Percentiles rank a stretch among this genome's conserved stretches.
Evolutionary conservation across 2,329 filamentous ascomycete genomes (phyloP).

Genomic region (Cladosporium sp.): DNA sequence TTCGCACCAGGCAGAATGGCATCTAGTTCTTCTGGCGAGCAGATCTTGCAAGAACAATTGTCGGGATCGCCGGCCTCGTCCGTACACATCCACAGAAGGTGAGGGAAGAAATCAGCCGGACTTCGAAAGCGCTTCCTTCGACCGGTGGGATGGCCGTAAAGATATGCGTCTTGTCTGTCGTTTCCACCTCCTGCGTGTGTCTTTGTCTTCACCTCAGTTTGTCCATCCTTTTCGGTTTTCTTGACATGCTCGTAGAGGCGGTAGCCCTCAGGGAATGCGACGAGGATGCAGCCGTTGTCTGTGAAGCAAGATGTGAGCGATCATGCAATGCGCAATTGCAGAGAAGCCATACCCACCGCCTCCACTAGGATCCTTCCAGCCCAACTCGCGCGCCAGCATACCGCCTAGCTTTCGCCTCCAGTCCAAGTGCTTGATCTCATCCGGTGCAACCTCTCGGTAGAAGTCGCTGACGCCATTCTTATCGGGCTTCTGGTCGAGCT

Average conservation of each 20-base stretch:
- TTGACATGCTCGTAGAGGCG: conserved; percentile 55
- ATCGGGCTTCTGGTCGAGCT: conserved; percentile 50
- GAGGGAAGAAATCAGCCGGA: conserved; percentile 56
- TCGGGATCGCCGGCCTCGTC: conserved; percentile 49
- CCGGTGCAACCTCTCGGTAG: conserved; percentile 47
- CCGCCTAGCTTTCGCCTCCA: conserved; percentile 56
- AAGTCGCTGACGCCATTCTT: conserved; percentile 51
- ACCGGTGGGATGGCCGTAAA: conserved; percentile 56
- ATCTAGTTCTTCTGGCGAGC: conserved; percentile 50
- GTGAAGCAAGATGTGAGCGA: neutral
- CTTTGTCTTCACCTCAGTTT: conserved; percentile 43
- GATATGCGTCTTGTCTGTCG: conserved; percentile 55
- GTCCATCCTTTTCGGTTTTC: conserved; percentile 41
- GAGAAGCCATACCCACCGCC: conserved; percentile 14
- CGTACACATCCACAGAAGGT: conserved; percentile 53
- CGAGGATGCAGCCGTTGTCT: conserved; percentile 47
- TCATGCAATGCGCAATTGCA: neutral
- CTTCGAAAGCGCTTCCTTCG: conserved; percentile 55
- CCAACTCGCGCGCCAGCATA: conserved; percentile 52
- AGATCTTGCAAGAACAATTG: conserved; percentile 56
- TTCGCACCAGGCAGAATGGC: conserved; percentile 30
- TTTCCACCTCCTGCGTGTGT: conserved; percentile 47
- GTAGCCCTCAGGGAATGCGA: conserved; percentile 52
- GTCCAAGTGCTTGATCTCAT: conserved; percentile 51
- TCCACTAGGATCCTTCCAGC: conserved; percentile 18